Percentiles rank a stretch among this genome's conserved stretches.
Evolutionary conservation across 2,329 filamentous ascomycete genomes (phyloP).

Genomic region (Scolecobasidium constrictum): DNA sequence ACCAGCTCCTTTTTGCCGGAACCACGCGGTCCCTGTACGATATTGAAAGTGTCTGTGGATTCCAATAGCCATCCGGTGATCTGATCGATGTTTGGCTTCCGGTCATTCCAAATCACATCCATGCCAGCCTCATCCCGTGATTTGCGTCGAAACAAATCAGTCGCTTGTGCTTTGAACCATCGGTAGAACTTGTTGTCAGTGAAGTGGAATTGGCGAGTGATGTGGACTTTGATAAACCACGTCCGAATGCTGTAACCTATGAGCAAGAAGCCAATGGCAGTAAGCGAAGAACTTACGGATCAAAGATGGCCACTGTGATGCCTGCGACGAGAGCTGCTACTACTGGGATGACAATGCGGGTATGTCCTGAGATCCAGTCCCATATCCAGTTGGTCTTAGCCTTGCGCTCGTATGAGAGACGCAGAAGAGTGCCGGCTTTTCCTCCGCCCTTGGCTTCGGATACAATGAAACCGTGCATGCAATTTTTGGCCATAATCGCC

Average conservation of each 20-base stretch:
- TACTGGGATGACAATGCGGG: constrained; percentile 75
- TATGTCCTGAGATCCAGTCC: constrained; percentile 80
- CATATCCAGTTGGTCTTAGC: constrained; percentile 68
- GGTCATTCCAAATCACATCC: constrained; percentile 77
- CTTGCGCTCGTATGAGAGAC: constrained; percentile 73
- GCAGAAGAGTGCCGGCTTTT: constrained; percentile 62
- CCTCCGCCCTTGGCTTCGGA: constrained; percentile 59
- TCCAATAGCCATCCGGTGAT: constrained; percentile 80
- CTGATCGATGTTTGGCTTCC: constrained; percentile 69
- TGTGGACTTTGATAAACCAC: constrained; percentile 81
- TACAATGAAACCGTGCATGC: constrained; percentile 75
- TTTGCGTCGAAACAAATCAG: constrained; percentile 48
- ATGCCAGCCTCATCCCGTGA: constrained; percentile 57
- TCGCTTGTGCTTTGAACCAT: constrained; percentile 69
- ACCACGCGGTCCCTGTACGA: constrained; percentile 83
- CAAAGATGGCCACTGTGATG: constrained; percentile 79
- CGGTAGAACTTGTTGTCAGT: constrained; percentile 63
- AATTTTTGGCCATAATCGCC: constrained; percentile 83
- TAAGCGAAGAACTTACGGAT: constrained; percentile 43
- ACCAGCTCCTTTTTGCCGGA: constrained; percentile 86
- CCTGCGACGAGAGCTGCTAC: constrained; percentile 72
- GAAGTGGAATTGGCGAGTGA: constrained; percentile 66
- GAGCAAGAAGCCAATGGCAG: constrained; percentile 8
- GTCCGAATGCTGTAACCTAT: constrained; percentile 52
- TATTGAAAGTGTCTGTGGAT: constrained; percentile 82